Evolutionary conservation across 257 asterid genomes (phyloP).

Genomic region (Hygrophila difformis): DNA sequence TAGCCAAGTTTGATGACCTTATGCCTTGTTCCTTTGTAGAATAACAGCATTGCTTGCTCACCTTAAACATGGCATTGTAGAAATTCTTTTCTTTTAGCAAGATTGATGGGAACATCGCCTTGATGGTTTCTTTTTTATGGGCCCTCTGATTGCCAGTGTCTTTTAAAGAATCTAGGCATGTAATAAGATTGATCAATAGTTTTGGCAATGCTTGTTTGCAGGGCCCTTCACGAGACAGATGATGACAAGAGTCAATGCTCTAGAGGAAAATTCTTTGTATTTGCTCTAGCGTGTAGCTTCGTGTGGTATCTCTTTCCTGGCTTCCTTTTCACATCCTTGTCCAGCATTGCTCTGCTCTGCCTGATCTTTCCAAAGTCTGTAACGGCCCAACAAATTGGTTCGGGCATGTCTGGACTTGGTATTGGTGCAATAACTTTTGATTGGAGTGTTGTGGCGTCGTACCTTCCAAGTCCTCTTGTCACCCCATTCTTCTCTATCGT

Average conservation of each 20-base stretch:
- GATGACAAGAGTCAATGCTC: constrained; percentile 30
- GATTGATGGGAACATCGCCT: too few relatives aligned
- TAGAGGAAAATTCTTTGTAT: constrained; percentile 46
- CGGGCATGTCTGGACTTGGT: constrained; percentile 67
- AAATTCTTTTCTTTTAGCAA: too few relatives aligned
- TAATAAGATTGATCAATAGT: too few relatives aligned
- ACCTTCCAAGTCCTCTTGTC: constrained; percentile 48
- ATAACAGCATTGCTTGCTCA: too few relatives aligned
- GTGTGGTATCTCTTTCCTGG: constrained; percentile 49
- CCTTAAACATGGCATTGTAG: too few relatives aligned
- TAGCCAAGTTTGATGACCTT: too few relatives aligned
- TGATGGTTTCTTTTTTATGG: too few relatives aligned
- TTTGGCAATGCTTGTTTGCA: constrained; percentile 17
- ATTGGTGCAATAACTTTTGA: constrained; percentile 49
- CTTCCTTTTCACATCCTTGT: constrained; percentile 32
- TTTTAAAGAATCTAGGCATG: too few relatives aligned
- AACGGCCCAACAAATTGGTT: constrained; percentile 50
- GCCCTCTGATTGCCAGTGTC: too few relatives aligned
- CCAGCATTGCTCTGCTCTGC: constrained; percentile 46
- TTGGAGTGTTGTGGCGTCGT: constrained; percentile 52
- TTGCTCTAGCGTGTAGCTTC: constrained; percentile 49
- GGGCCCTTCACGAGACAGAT: constrained; percentile 78
- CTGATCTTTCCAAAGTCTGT: constrained; percentile 41
- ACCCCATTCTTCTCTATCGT: constrained; percentile 61
- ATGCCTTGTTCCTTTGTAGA: too few relatives aligned